These are phyloP conservation scores for Sonneratia alba DNA, from an alignment of 345 rosid genomes.

Conservation along the genomic window DNA sequence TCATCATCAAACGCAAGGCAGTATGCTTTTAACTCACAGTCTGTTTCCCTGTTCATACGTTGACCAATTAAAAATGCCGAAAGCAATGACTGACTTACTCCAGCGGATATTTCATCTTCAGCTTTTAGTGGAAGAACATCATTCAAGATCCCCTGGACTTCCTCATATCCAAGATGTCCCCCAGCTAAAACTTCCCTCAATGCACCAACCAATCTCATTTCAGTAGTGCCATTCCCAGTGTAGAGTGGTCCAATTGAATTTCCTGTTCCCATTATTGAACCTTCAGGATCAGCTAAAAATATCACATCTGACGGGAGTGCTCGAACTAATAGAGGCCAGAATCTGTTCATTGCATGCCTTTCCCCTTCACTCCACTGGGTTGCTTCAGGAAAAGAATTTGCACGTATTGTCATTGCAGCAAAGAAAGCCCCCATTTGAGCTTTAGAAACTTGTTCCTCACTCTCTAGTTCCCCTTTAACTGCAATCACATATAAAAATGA, in stretches of 20 bases:
- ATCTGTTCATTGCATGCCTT: slow-evolving; percentile 51
- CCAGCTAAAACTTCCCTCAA: slow-evolving; percentile 92
- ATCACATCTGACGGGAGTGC: slow-evolving; percentile 72
- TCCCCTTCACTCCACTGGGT: slow-evolving; percentile 99
- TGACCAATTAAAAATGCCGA: slow-evolving; percentile 95
- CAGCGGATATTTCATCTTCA: slow-evolving; percentile 33
- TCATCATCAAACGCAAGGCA: slow-evolving; percentile 97
- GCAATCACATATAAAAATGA: slow-evolving; percentile 2
- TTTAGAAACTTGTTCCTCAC: slow-evolving; percentile 66
- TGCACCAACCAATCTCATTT: slow-evolving; percentile 95
- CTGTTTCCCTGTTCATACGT: slow-evolving; percentile 94
- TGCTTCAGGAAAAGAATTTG: slow-evolving; percentile 77
- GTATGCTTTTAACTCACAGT: slow-evolving; percentile 88
- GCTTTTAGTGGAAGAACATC: slow-evolving; percentile 68
- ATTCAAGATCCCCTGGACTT: slow-evolving; percentile 78
- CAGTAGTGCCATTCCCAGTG: slow-evolving; percentile 55
- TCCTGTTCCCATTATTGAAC: slow-evolving; percentile 67
- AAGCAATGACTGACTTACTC: slow-evolving; percentile 80
- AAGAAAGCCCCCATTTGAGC: slow-evolving; percentile 95
- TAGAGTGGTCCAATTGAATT: slow-evolving; percentile 68
- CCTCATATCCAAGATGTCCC: slow-evolving; percentile 91
- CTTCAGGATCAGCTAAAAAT: slow-evolving; percentile 94
- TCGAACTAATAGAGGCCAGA: slow-evolving; percentile 73
- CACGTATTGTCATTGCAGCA: slow-evolving; percentile 91
- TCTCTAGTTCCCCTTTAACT: slow-evolving; percentile 73